phyloP scores from a whole-genome alignment of 202 grass and related monocot genomes.

The Carex arenaria region DNA sequence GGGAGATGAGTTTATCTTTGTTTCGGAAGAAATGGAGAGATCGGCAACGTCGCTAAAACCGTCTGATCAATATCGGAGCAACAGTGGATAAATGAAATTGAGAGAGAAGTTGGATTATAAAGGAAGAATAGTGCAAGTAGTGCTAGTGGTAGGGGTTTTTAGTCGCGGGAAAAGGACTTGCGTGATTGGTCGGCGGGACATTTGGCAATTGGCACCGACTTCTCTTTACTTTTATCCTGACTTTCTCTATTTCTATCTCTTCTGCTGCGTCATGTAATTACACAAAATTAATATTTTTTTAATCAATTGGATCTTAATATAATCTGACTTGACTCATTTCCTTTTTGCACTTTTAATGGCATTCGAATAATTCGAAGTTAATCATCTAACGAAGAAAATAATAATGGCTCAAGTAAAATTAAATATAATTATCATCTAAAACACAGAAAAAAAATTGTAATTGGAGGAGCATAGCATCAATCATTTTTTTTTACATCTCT shows the following conservation, averaged over 20 bases:
- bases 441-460: too few relatives aligned
- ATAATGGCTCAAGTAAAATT: too few relatives aligned
- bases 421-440: too few relatives aligned
- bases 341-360: too few relatives aligned
- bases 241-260: not conserved
- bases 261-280: not conserved
- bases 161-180: conserved; percentile 31
- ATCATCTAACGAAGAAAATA: too few relatives aligned
- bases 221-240: conserved; percentile 4
- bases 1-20: not conserved
- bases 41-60: not conserved
- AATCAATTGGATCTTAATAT: too few relatives aligned
- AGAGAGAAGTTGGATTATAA: conserved; percentile 17
- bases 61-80: not conserved
- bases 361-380: too few relatives aligned
- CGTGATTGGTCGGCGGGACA: conserved; percentile 47
- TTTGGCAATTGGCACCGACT: conserved; percentile 45
- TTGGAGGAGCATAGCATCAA: too few relatives aligned
- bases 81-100: not conserved
- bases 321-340: too few relatives aligned
- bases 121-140: not conserved
- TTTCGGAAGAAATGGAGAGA: not conserved
- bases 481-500: too few relatives aligned
- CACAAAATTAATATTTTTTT: too few relatives aligned
- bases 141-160: not conserved